These are phyloP conservation scores for Kodamaea alishanica DNA, from an alignment of 1,139 yeast genomes.

Conservation along the genomic window DNA sequence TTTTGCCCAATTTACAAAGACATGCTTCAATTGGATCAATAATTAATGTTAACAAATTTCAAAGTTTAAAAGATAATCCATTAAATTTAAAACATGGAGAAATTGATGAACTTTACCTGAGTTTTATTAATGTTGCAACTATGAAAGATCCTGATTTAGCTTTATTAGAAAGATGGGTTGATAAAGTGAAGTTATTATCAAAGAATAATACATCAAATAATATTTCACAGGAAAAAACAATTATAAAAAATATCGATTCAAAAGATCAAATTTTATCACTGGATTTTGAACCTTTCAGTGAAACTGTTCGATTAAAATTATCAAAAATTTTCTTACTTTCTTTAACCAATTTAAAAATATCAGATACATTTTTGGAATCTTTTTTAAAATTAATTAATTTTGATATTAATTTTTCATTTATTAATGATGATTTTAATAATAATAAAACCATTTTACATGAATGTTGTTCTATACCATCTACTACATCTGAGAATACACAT, in stretches of 20 bases:
- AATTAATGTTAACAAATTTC: conserved; percentile 1
- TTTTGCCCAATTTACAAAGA: conserved; percentile 4
- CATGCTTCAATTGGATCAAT: conserved; percentile 8
- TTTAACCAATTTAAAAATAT: conserved; percentile 49
- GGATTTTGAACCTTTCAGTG: conserved; percentile 7
- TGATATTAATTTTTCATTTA: conserved; percentile 39
- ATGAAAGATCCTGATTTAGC: conserved; percentile 44
- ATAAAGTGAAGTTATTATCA: conserved; percentile 40
- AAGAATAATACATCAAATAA: conserved; percentile 6
- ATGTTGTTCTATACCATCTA: conserved; percentile 41
- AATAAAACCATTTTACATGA: conserved; percentile 42
- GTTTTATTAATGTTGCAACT: conserved; percentile 60
- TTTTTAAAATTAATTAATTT: conserved; percentile 44
- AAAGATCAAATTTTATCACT: neutral
- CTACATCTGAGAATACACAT: conserved; percentile 30
- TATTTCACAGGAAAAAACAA: conserved; percentile 2
- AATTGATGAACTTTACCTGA: conserved; percentile 63
- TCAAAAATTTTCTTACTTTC: conserved; percentile 66
- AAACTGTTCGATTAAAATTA: conserved; percentile 36
- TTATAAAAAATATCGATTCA: conserved; percentile 1
- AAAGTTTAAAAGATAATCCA: conserved; percentile 8
- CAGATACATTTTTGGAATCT: conserved; percentile 45
- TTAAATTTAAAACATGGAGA: conserved; percentile 30
- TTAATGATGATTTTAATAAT: conserved; percentile 40
- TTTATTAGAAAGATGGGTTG: conserved; percentile 47